phyloP scores from a whole-genome alignment of 306 rosid species.

The Dryas alaskensis region DNA sequence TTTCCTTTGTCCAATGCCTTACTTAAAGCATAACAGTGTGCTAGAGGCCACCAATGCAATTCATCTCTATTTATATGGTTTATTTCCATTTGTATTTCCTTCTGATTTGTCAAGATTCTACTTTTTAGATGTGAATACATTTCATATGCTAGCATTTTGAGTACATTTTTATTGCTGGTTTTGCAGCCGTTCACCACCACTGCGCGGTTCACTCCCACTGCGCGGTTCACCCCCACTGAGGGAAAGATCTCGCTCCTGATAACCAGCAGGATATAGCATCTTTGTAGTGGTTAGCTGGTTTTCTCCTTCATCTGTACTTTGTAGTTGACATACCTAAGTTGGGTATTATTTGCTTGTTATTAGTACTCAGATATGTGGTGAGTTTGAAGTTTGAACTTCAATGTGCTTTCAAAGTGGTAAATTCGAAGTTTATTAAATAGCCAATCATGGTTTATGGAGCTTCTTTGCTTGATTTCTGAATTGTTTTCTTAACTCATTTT shows the following conservation, averaged over 20 bases:
- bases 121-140: neutral
- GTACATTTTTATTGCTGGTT: slow-evolving; percentile 6
- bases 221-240: slow-evolving; percentile 61
- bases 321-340: slow-evolving; percentile 25
- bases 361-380: slow-evolving; percentile 19
- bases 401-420: slow-evolving; percentile 5
- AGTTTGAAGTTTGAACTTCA: slow-evolving; percentile 33
- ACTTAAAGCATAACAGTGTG: neutral
- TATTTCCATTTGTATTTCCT: neutral
- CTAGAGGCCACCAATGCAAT: neutral
- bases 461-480: neutral
- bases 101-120: neutral
- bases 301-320: slow-evolving; percentile 19
- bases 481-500: neutral
- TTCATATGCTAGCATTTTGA: slow-evolving; percentile 1
- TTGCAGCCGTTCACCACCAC: slow-evolving; percentile 71
- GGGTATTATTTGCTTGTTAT: slow-evolving; percentile 17
- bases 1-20: neutral
- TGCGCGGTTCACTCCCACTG: neutral
- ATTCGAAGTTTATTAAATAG: slow-evolving; percentile 4
- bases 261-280: slow-evolving; percentile 26
- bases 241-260: slow-evolving; percentile 51
- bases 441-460: slow-evolving; percentile 19
- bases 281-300: slow-evolving; percentile 37
- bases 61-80: neutral